phyloP scores from a whole-genome alignment of 305 asterid genomes.

The Solanum hybrid region DNA sequence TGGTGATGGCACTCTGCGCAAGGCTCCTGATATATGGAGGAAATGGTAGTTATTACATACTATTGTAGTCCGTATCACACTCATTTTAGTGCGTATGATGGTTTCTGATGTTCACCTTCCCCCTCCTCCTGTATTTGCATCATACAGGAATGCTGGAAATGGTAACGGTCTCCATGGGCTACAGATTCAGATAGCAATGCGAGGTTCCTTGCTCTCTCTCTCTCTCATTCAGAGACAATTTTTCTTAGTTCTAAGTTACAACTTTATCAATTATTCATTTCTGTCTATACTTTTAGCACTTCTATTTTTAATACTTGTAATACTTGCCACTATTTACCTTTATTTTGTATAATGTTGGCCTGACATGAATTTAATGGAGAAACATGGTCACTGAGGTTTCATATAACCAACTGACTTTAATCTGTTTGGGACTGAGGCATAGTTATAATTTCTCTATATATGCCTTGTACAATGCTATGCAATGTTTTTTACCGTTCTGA shows the following conservation, averaged over 20 bases:
- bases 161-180: conserved; percentile 90
- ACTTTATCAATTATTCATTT: neutral
- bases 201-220: conserved; percentile 39
- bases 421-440: neutral
- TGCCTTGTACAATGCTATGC: neutral
- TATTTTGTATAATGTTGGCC: neutral
- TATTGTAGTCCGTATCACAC: neutral
- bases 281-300: neutral
- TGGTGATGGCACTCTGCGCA: conserved; percentile 95
- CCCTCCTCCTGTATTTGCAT: neutral
- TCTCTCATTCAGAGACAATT: neutral
- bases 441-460: neutral
- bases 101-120: conserved; percentile 4
- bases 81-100: conserved; percentile 2
- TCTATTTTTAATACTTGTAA: neutral
- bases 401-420: neutral
- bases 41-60: conserved; percentile 51
- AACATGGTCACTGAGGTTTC: neutral
- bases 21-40: conserved; percentile 98
- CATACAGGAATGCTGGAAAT: conserved; percentile 68
- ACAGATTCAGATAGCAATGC: conserved; percentile 93
- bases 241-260: neutral
- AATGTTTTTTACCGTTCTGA: neutral
- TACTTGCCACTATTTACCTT: neutral
- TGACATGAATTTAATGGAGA: neutral